Base-by-base conservation (phyloP, 805 yeast genomes). In the Phaffomyces opuntiae region DNA sequence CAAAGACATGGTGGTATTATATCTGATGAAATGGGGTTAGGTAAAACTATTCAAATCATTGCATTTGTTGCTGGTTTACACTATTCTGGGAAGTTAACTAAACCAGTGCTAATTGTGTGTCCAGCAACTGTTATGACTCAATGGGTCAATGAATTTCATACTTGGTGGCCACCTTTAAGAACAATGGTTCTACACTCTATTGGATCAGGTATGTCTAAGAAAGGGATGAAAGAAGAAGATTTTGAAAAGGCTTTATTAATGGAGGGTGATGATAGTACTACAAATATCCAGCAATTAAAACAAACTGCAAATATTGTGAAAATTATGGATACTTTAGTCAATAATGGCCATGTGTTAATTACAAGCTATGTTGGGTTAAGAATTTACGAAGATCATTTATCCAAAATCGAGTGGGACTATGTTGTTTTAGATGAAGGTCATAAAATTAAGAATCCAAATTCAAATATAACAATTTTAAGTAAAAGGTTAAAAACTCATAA, bases 21-120 rank as follows among this genome's bases (percentile, higher is more conserved):
- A 36, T 97, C 98, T 25, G 99, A 93, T 64, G 99, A 93, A 63
- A 93, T 93, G 99, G 99, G 99, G 0, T 66, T 93, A 16, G 99
- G 99, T 2, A 93, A 93, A 59, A 93, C 99, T 0, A 84, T 93
- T 42, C 98, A 93, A 60, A 77, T 93, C 9, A 88, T 89, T 38
- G 80, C 97, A 1, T 93, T 91, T 62, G 58, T 93, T 9, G 97
- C 98, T 0, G 93, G 96, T 0, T 69, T 93, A 36, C 96, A 90
- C 57, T 86, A 89, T 61, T 84, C 95, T 16, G 81, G 83, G 0
- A 67, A 77, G 47, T 67, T 91, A 2, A 75, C 78, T 31, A 83
- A 81, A 35, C 99, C 99, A 0, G 83, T 86, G 0, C 59, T 93
- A 33, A 73, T 93, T 37, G 96, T 93, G 0, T 95, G 96, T 53